Evolutionary conservation across 352 stramenopile species (phyloP).

Genomic region (Peronospora belbahrii): DNA sequence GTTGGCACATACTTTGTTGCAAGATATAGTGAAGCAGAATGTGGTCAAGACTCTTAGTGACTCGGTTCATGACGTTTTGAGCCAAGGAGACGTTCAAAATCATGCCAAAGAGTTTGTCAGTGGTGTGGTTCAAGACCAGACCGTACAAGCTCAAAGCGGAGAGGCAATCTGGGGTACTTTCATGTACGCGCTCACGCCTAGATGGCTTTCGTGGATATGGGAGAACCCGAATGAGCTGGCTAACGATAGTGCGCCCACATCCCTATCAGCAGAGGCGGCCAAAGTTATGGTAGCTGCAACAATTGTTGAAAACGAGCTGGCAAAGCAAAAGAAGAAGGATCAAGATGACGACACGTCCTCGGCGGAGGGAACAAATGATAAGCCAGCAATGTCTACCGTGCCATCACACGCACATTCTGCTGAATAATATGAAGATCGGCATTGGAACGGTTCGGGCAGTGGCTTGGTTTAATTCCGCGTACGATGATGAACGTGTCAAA

Average conservation of each 20-base stretch:
- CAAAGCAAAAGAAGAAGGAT: conserved; percentile 14
- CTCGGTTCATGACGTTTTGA: conserved; percentile 70
- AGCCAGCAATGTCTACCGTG: conserved; percentile 2
- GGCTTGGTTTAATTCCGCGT: conserved; percentile 25
- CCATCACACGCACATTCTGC: conserved; percentile 24
- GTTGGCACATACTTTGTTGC: conserved; percentile 54
- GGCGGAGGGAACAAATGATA: not conserved
- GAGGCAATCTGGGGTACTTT: conserved; percentile 77
- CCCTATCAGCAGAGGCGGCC: conserved; percentile 17
- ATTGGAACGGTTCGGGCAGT: conserved; percentile 38
- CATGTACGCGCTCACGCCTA: conserved; percentile 69
- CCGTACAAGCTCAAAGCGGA: conserved; percentile 65
- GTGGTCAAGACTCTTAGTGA: conserved; percentile 49
- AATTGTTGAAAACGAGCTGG: conserved; percentile 24
- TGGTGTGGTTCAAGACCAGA: conserved; percentile 72
- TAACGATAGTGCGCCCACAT: conserved; percentile 5
- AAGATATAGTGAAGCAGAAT: conserved; percentile 59
- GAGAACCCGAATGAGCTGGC: conserved; percentile 17
- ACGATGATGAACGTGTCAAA: conserved; percentile 1
- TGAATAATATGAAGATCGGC: conserved; percentile 26
- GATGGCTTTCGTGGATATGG: conserved; percentile 77
- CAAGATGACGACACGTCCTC: not conserved
- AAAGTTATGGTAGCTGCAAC: conserved; percentile 28
- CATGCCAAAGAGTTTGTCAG: conserved; percentile 82
- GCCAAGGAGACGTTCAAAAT: conserved; percentile 61